Evolutionary conservation across 2,329 filamentous ascomycete species (phyloP).

Genomic region (Fusarium sp.): DNA sequence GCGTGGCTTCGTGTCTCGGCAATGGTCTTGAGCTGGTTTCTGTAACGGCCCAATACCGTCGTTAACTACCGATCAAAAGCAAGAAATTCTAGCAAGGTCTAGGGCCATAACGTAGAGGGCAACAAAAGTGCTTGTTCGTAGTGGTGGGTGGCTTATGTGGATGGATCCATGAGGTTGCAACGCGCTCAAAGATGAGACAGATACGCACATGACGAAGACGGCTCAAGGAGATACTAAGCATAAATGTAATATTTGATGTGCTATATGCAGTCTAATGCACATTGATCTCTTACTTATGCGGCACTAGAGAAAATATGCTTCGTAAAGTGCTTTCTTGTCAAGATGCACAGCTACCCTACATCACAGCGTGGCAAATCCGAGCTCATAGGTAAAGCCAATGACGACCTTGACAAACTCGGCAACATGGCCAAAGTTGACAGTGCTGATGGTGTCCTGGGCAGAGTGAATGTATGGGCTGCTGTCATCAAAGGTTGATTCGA

Average conservation of each 20-base stretch:
- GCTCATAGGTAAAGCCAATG: conserved; percentile 60
- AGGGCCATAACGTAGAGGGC: neutral
- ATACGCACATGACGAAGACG: accelerated
- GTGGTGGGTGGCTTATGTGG: neutral
- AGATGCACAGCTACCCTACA: neutral
- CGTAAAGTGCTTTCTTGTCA: neutral
- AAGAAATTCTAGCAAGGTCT: neutral
- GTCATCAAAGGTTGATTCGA: conserved; percentile 70
- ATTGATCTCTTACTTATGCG: neutral
- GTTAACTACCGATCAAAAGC: neutral
- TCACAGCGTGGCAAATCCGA: conserved; percentile 61
- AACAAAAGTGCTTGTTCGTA: neutral
- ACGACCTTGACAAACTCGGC: conserved; percentile 70
- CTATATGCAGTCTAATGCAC: neutral
- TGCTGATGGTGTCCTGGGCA: conserved; percentile 77
- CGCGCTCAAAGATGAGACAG: neutral
- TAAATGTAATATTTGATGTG: neutral
- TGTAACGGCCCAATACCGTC: neutral
- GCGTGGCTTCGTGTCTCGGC: neutral
- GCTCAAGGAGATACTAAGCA: neutral
- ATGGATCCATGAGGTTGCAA: neutral
- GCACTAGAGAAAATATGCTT: neutral
- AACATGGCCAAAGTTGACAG: conserved; percentile 75
- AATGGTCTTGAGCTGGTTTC: neutral
- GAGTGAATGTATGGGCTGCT: conserved; percentile 79